Evolutionary conservation across 345 rosid genomes (phyloP).

Genomic region (Theobroma cacao): DNA sequence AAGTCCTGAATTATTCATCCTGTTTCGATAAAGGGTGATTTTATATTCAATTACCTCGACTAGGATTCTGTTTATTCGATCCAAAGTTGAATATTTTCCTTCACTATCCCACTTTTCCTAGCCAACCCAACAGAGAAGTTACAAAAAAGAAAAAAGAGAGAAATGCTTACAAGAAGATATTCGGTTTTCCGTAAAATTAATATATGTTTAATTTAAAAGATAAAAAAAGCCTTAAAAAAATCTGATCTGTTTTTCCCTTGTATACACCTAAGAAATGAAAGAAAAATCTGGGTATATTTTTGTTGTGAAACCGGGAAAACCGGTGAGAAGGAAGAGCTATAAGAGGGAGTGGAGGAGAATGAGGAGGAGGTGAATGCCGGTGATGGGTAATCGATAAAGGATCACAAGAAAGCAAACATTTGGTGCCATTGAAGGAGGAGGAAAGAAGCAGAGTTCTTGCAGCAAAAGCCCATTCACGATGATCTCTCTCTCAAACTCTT

Average conservation of each 20-base stretch:
- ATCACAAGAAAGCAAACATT: constrained; percentile 30
- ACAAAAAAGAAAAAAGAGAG: background rate
- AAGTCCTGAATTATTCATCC: background rate
- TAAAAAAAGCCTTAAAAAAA: background rate
- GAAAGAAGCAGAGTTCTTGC: background rate
- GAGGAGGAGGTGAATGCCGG: constrained; percentile 65
- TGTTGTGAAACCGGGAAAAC: constrained; percentile 11
- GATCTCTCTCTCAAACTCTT: background rate
- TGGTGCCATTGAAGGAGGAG: constrained; percentile 25
- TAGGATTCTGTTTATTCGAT: background rate
- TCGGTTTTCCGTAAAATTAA: background rate
- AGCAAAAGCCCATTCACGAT: constrained; percentile 25
- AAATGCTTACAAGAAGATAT: background rate
- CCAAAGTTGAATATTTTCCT: background rate
- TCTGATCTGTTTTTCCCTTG: background rate
- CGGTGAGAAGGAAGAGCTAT: constrained; percentile 40
- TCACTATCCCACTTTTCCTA: background rate
- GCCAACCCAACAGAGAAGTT: background rate
- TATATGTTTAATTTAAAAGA: background rate
- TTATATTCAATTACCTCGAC: background rate
- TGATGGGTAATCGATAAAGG: constrained; percentile 50
- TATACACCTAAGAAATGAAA: background rate
- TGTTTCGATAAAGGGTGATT: background rate
- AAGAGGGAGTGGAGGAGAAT: constrained; percentile 83
- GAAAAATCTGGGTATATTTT: background rate